Conservation (phyloP, 768 basidiomycete genomes). For the Suillus subluteus region DNA sequence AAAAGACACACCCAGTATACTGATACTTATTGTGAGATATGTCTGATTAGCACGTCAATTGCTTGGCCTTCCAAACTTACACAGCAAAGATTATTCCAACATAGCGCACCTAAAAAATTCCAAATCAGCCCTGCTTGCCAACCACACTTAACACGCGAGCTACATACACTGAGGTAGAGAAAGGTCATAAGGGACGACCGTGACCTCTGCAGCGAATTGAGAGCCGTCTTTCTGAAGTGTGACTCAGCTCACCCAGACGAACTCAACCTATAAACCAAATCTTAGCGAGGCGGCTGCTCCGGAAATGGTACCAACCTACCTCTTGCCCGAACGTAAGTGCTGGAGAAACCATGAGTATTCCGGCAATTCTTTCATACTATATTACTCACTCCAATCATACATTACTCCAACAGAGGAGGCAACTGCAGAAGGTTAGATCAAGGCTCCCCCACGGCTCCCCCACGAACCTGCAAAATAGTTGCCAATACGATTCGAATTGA, state of each 20-base stretch:
- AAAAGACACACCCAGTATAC: neutral
- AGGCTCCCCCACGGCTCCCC: neutral
- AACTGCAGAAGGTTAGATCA: neutral
- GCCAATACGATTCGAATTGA: neutral
- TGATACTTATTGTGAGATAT: neutral
- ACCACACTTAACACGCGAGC: neutral
- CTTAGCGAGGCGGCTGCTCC: neutral
- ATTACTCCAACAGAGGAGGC: neutral
- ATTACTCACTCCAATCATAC: neutral
- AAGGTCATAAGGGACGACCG: neutral
- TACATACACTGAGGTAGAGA: neutral
- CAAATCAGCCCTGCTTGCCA: neutral
- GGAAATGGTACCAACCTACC: neutral
- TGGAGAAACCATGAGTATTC: neutral
- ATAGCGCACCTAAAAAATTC: neutral
- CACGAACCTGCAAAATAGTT: neutral
- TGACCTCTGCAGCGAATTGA: neutral
- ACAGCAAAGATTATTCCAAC: neutral
- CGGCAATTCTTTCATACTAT: neutral
- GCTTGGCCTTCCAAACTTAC: neutral
- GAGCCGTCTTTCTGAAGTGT: neutral
- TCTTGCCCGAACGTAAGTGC: neutral
- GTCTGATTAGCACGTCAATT: neutral
- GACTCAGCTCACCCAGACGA: neutral
- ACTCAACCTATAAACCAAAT: neutral